Percentiles rank a stretch among this genome's conserved stretches.
Evolutionary conservation across 2,329 filamentous ascomycete genomes (phyloP).

Genomic region (Colletotrichum gloeosporioides): DNA sequence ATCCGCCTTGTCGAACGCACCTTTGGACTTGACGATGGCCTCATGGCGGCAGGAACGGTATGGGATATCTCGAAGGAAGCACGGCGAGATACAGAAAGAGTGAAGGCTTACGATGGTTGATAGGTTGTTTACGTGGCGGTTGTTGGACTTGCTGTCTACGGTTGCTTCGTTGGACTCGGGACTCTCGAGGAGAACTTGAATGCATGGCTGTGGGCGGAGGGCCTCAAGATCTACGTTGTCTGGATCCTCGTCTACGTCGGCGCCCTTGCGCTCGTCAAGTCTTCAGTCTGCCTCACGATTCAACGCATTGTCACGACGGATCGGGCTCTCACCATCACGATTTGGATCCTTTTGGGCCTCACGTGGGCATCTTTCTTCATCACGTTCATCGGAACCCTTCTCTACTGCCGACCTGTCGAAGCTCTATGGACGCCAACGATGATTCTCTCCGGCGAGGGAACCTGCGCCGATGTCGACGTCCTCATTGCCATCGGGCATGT

Average conservation of each 20-base stretch:
- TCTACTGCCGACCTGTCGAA: conserved; percentile 36
- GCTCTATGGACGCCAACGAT: conserved; percentile 33
- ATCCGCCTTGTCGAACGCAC: conserved; percentile 9
- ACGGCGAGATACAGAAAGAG: not conserved
- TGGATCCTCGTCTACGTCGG: conserved; percentile 32
- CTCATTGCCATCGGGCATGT: conserved; percentile 31
- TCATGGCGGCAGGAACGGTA: conserved; percentile 23
- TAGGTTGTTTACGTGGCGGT: conserved; percentile 22
- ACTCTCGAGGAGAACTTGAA: conserved; percentile 27
- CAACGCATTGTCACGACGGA: conserved; percentile 34
- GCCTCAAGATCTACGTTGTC: conserved; percentile 25
- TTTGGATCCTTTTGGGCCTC: conserved; percentile 24
- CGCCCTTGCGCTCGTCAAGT: conserved; percentile 30
- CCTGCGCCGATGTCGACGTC: conserved; percentile 24
- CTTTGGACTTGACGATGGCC: conserved; percentile 22
- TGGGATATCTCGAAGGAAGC: not conserved
- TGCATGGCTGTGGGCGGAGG: conserved; percentile 27
- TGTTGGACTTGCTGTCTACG: conserved; percentile 22
- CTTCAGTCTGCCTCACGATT: conserved; percentile 40
- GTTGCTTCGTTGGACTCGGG: conserved; percentile 26
- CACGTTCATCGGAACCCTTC: conserved; percentile 33
- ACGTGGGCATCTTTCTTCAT: conserved; percentile 31
- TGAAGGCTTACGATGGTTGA: not conserved
- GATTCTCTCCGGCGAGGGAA: conserved; percentile 27
- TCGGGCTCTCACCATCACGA: conserved; percentile 22